Conservation (phyloP, 192 early-diverging fungal genomes). For the Coemansia sp. region DNA sequence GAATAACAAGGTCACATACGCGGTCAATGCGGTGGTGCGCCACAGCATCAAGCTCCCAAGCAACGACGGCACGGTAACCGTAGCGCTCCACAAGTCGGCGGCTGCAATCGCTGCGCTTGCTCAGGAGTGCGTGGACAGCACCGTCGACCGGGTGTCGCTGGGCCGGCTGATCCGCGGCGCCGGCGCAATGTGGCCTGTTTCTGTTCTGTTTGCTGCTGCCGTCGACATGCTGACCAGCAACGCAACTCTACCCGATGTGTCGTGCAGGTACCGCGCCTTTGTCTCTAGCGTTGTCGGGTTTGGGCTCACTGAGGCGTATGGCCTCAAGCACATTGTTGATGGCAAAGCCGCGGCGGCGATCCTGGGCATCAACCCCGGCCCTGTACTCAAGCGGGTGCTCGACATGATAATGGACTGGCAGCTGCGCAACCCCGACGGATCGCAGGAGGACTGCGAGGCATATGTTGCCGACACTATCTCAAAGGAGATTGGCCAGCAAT, state of each 20-base stretch:
- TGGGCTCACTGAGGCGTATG: slow-evolving; percentile 27
- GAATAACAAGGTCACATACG: slow-evolving; percentile 52
- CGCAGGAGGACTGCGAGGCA: slow-evolving; percentile 61
- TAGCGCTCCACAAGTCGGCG: slow-evolving; percentile 27
- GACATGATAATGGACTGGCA: slow-evolving; percentile 80
- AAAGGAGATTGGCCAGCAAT: neutral
- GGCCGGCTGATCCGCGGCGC: slow-evolving; percentile 65
- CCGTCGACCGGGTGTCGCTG: slow-evolving; percentile 36
- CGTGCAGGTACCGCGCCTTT: slow-evolving; percentile 32
- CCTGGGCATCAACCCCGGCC: slow-evolving; percentile 74
- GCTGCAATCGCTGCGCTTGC: slow-evolving; percentile 11
- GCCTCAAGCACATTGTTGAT: slow-evolving; percentile 52
- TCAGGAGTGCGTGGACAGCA: neutral
- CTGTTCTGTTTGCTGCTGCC: slow-evolving; percentile 54
- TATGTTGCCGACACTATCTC: slow-evolving; percentile 42
- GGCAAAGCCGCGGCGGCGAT: slow-evolving; percentile 64
- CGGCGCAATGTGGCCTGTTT: slow-evolving; percentile 58
- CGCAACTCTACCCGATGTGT: neutral
- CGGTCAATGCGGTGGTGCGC: slow-evolving; percentile 57
- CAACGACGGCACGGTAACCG: slow-evolving; percentile 27
- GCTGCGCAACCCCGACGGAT: slow-evolving; percentile 65
- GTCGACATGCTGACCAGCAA: slow-evolving; percentile 36
- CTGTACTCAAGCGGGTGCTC: slow-evolving; percentile 63
- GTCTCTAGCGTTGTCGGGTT: slow-evolving; percentile 10
- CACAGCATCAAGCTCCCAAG: slow-evolving; percentile 64